Percentiles rank a stretch among this genome's conserved stretches.
phyloP scores from a whole-genome alignment of 148 eudicot species.

The Bassia scoparia region DNA sequence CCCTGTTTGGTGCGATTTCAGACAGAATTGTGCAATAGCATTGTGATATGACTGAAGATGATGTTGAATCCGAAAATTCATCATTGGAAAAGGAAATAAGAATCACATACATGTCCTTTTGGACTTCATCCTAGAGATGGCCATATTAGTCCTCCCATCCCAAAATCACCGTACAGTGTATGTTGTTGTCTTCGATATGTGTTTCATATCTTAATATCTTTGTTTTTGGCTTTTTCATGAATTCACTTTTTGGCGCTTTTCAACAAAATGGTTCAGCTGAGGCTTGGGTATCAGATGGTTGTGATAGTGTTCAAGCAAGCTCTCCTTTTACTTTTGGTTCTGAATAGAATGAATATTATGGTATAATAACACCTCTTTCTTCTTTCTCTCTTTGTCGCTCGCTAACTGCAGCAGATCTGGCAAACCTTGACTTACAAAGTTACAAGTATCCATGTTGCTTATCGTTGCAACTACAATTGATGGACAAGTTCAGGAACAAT shows the following conservation, averaged over 20 bases:
- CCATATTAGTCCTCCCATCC: conserved; percentile 26
- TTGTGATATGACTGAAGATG: conserved; percentile 17
- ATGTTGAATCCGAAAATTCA: conserved; percentile 11
- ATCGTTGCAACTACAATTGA: conserved; percentile 30
- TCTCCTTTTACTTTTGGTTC: conserved; percentile 39
- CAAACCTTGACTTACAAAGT: neutral
- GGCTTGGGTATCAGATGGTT: conserved; percentile 36
- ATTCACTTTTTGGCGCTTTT: conserved; percentile 11
- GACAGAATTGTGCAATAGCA: conserved; percentile 19
- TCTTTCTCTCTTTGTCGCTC: neutral
- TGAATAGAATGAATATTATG: conserved; percentile 32
- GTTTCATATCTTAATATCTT: conserved; percentile 1
- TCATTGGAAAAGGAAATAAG: conserved; percentile 25
- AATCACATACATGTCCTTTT: conserved; percentile 25
- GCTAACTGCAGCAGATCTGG: neutral
- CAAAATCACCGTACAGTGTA: conserved; percentile 49
- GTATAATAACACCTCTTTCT: conserved; percentile 31
- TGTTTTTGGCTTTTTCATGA: conserved; percentile 1
- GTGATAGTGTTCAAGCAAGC: conserved; percentile 38
- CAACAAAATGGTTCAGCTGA: conserved; percentile 46
- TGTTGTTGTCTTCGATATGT: conserved; percentile 17
- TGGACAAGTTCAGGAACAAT: conserved; percentile 27
- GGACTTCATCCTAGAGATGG: conserved; percentile 27
- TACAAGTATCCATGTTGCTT: conserved; percentile 18
- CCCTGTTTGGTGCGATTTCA: conserved; percentile 20